Base-by-base conservation (phyloP, 176 grass and related monocot genomes). In the Otatea glauca region DNA sequence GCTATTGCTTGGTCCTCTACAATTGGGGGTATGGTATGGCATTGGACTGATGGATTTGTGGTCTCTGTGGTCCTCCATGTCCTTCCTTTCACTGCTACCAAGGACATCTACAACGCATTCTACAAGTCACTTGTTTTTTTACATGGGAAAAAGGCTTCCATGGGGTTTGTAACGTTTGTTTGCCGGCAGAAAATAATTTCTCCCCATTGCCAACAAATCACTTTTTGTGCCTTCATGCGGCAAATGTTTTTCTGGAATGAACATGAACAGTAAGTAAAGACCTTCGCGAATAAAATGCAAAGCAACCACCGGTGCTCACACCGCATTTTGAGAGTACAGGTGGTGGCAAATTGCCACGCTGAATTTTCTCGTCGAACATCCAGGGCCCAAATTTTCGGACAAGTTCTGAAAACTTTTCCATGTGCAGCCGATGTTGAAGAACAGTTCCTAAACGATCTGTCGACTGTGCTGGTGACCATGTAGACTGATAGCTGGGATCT, bases 71-170 rank as follows among this genome's bases (percentile, higher is more conserved):
- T 84, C 88, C 90, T 82, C 51, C 68, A 34, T 88, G 68, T 59
- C 55, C 77, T 61, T 86, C 68, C 77, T 88, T 88, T 92, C 90
- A 78, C 88, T 84, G 34, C 77, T 86, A 81, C 88, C 90, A 78
- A 95, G 71, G 82, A 29, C 78, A 68, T 74, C 64, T 78, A 53
- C 76, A 69, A 41, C 20, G 13, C 37, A 64, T 79, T 20, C 72
- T 82, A 68, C 79, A 38, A 42, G 15, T 21, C 49, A 25, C 59
- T 76, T 50, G 72, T 86, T 66, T 71, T 77, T 76, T 80, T 68
- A 14, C 67, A 66, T 76, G 29, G 6, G 20, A 21, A 8, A n/a
- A 90, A 82, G 47, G 79, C 67, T 90, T 79, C 79, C 3, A 72
- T 49, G 11, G 75, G 76, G 68, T 59, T 88, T n/a, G n/a, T n/a